Evolutionary conservation across 371 early-diverging fungal species (phyloP), one percentile per base, ranked within the genome.

Genomic region (Apophysomyces sp.): DNA sequence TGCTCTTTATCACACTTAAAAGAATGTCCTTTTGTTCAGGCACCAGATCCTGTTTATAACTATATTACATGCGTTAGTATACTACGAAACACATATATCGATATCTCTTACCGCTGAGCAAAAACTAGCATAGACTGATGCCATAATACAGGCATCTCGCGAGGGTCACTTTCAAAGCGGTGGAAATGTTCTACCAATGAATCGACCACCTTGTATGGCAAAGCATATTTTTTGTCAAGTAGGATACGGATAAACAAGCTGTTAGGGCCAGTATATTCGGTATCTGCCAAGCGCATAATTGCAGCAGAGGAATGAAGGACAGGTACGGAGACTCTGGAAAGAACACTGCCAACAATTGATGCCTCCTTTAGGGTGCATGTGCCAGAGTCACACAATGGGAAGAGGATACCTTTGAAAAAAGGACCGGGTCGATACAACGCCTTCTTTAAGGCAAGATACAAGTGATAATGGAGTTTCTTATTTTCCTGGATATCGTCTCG

Each of bases 211-310:
- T 94, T 93, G 87, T 87, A 97, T 0, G 98, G 99, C 65, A 98
- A 81, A 11, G 99, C 98, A 62, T 98, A 98, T 77, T 98, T 98
- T 69, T 98, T 98, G 77, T 98, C 99, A 27, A 98, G 84, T 51
- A 98, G 84, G 52, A 97, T 83, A 61, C 97, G 94, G 62, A 98
- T 93, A 71, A 98, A 97, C 62, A 98, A 77, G 54, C 89, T 88
- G 73, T 92, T 95, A 62, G 98, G 89, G 34, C 94, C 97, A n/a
- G 95, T 91, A 78, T 98, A 98, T 28, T 96, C 95, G 95, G 97
- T 94, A 60, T 97, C 94, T n/a, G 98, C 92, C 63, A 98, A 73
- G 62, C 95, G 91, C 65, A 96, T 77, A 58, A 98, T 76, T 16
- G 94, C 96, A 13, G 98, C 98, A 16, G 95, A 92, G 37, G 97